Base-by-base conservation (phyloP, 2,329 filamentous ascomycete species). In the Verticillium nubilum region DNA sequence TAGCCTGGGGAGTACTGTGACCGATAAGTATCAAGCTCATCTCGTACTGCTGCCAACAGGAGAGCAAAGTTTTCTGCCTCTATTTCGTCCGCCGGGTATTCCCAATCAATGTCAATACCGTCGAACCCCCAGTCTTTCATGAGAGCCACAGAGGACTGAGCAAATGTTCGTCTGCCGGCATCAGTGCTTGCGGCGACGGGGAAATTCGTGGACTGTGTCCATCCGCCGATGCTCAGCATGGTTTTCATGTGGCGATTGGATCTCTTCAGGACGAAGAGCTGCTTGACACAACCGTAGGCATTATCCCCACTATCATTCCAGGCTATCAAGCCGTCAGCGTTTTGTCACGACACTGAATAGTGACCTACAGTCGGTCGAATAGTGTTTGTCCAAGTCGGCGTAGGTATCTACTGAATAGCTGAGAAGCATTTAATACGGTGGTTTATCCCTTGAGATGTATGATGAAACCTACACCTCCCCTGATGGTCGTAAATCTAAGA, bases 181-280 rank as follows among this genome's bases (percentile, higher is more conserved):
- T 85, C 78, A 0, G 89, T 92, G 47, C 89, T 89, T 1, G 89
- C 88, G 0, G 92, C 89, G 28, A 75, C 77, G 17, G 84, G 82
- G 74, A 97, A 96, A 76, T 96, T 95, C 71, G 84, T 78, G 63
- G 88, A 91, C 73, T 96, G 97, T 0, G 92, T 96, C 92, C 92
- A 97, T 56, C 93, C 93, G 62, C 93, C 93, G 63, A 97, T 91
- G 58, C 88, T 92, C 3, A 97, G 83, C 13, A 97, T 80, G 3
- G 94, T 79, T 73, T 97, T 97, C 61, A 97, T 80, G 65, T 92
- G 87, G 54, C 92, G 88, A 73, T 97, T 90, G 62, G 82, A 79
- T 64, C 86, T 85, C 78, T 97, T 97, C 52, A 93, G 83, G 1
- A 97, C 79, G 71, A 90, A 91, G 35, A 97, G 83, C 75, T 97